Evolutionary conservation across 225 moss, liverwort and hornwort genomes (phyloP), one percentile per base, ranked within the genome.

Genomic region (Anthoceros angustus): DNA sequence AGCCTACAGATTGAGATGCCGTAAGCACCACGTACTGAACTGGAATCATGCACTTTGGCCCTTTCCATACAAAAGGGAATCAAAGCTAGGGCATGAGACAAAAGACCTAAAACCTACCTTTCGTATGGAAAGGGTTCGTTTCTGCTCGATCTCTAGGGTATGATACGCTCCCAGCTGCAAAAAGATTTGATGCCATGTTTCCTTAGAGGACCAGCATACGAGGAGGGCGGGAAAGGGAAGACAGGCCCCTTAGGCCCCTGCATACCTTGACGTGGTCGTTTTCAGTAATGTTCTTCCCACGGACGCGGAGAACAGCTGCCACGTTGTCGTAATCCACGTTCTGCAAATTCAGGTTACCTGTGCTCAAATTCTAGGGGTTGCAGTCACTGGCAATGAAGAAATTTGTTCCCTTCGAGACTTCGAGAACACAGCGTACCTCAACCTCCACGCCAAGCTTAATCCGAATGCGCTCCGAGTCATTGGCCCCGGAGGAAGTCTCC

Each of bases 81-180:
- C 12, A 3, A 18, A 20, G 50, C 32, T 24, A 16, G 16, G 25
- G 6, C 6, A 20, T 40, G 25, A 16, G 11, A 48, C 62, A 8
- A 10, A 16, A 3, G 39, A 20, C 10, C 9, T 6, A 45, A 61
- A 65, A 25, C 16, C 39, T 62, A 63, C 63, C 76, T 98, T 98
- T 23, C 76, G 63, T 70, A 98, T 67, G 61, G 82, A 82, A 66
- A 98, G 87, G 0, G 91, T 88, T 18, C 95, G 86, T 49, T 92
- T 88, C 77, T 84, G 89, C 55, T 98, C 95, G 23, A 98, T 82
- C 78, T 98, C 95, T 68, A 98, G 81, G 66, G 92, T 98, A 55
- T 98, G 95, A 72, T 92, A 98, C 42, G 92, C 95, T 66, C 95
- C 88, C 40, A 98, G 72, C 73, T 85, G 85, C 43, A 68, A 40